Evolutionary conservation across 371 early-diverging fungal species (phyloP), one percentile per base, ranked within the genome.

Genomic region (Circinella minor): DNA sequence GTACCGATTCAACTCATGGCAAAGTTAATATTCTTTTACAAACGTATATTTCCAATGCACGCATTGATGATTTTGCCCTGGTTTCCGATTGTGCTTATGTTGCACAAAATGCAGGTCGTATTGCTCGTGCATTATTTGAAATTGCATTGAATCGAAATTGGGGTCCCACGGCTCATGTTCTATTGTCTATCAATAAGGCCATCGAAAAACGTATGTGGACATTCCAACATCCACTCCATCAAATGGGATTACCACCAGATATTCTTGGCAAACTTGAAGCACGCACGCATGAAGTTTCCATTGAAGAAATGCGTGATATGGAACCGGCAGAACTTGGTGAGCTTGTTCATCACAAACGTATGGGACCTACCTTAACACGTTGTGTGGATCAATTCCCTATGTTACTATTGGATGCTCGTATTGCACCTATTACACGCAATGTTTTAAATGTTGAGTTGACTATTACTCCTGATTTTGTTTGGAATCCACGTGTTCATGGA

Each of bases 71-170:
- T 71, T 98, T 97, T 86, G 93, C 97, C 0, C 83, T 99, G 46
- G 90, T 95, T 3, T 95, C 98, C 0, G 99, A 99, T 76, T 86
- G 90, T 54, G 92, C 91, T 0, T 98, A 96, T 74, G 94, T 99
- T 9, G 92, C 94, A 9, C 96, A 98, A 76, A 98, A 97, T 76
- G 92, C 95, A 0, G 92, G 91, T 0, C 93, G 99, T 70, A 93
- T 99, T 65, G 85, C 97, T n/a, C 91, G 98, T 18, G 98, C 98
- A 3, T 71, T 98, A 61, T 98, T 98, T 79, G 98, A 99, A 71
- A 94, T 98, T 68, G 94, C 96, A 0, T 69, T 97, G 17, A 92
- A 93, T 69, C 85, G 97, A 36, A 90, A 90, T 74, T 98, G 96
- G 96, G 94, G 95, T 0, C 93, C 95, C 2, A 91, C 92, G 0